Conservation (phyloP, 495 filamentous ascomycete genomes). For the Corynascus novoguineensis region DNA sequence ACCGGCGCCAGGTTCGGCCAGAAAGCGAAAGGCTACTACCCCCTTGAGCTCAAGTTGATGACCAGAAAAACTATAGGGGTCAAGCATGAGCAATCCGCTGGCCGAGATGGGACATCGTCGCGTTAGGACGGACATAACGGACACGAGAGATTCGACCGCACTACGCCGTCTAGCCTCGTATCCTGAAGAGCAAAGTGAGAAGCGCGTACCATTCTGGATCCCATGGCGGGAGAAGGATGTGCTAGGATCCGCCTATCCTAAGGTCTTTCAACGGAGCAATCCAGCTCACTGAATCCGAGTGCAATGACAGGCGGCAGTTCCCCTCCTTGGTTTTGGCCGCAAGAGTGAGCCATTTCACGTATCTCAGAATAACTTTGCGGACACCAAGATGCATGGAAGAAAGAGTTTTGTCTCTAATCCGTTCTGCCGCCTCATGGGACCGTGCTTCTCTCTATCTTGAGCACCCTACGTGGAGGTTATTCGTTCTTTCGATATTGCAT, state of each 20-base stretch:
- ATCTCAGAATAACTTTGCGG: not conserved
- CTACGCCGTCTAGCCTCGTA: not conserved
- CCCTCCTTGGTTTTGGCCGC: not conserved
- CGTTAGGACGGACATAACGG: not conserved
- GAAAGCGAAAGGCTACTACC: constrained; percentile 44
- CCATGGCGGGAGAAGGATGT: too few relatives aligned
- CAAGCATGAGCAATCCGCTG: constrained; percentile 10
- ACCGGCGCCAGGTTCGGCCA: constrained; percentile 30
- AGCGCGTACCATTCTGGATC: too few relatives aligned
- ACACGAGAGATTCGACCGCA: not conserved
- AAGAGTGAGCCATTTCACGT: not conserved
- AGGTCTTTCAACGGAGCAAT: not conserved
- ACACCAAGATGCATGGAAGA: not conserved
- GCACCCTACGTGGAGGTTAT: not conserved
- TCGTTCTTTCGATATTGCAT: not conserved
- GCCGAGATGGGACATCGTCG: not conserved
- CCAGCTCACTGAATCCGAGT: not conserved
- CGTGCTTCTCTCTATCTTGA: not conserved
- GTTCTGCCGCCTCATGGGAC: not conserved
- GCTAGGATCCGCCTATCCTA: too few relatives aligned
- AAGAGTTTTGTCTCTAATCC: not conserved
- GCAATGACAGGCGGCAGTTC: not conserved
- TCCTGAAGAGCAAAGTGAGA: too few relatives aligned
- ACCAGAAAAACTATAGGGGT: constrained; percentile 46
- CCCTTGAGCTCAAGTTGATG: constrained; percentile 57